These are phyloP conservation scores for Colletotrichum navitas DNA, from an alignment of 2,329 filamentous ascomycete genomes.

Conservation along the genomic window DNA sequence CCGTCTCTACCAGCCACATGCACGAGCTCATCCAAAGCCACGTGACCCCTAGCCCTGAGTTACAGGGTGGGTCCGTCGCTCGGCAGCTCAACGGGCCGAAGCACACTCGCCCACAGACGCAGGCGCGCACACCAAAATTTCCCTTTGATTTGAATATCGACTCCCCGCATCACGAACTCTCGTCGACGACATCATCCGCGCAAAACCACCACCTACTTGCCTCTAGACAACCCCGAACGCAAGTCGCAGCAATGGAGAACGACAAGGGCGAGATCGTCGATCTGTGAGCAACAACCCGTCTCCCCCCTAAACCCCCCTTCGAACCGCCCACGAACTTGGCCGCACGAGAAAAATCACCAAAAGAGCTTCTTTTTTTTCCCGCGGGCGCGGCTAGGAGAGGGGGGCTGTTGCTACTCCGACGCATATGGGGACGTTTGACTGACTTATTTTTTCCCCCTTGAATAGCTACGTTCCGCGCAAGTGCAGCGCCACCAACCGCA, in stretches of 20 bases:
- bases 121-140: constrained; percentile 49
- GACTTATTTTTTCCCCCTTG: constrained; percentile 44
- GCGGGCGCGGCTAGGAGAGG: constrained; percentile 15
- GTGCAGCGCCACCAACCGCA: constrained; percentile 98
- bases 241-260: constrained; percentile 92
- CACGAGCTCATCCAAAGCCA: accelerated
- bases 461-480: constrained; percentile 96
- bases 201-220: constrained; percentile 48
- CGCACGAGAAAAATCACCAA: not conserved
- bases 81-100: constrained; percentile 8
- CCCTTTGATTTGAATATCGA: constrained; percentile 37
- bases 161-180: constrained; percentile 34
- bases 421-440: constrained; percentile 44
- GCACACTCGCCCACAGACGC: constrained; percentile 14
- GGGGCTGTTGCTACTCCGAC: constrained; percentile 8
- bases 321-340: constrained; percentile 17
- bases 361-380: constrained; percentile 16
- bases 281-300: constrained; percentile 75
- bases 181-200: constrained; percentile 41
- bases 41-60: constrained; percentile 18
- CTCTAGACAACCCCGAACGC: constrained; percentile 51
- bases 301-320: constrained; percentile 3
- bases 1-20: not conserved
- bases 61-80: not conserved
- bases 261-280: constrained; percentile 99